These are phyloP conservation scores for Nitzschia sp. DNA, from an alignment of 108 stramenopile genomes.

Conservation along the genomic window DNA sequence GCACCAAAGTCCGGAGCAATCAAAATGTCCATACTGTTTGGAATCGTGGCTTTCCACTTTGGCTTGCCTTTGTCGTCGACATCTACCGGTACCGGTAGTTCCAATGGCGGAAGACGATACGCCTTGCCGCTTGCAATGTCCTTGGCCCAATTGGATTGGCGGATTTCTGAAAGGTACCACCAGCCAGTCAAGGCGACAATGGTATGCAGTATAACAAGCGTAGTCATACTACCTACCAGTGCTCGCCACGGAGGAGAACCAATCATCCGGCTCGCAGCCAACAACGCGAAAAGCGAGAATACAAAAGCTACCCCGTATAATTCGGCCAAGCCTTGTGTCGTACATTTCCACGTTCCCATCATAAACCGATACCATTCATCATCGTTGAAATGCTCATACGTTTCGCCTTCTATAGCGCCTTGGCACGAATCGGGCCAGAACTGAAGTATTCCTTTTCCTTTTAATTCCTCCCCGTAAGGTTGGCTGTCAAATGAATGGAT, in stretches of 20 bases:
- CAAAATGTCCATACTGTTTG: constrained; percentile 39
- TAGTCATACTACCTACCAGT: too few relatives aligned
- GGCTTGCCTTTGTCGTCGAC: not conserved
- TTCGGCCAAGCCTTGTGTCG: constrained; percentile 17
- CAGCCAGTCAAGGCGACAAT: constrained; percentile 12
- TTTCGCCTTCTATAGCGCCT: constrained; percentile 10
- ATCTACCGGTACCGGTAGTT: not conserved
- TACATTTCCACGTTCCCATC: constrained; percentile 18
- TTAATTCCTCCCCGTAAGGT: constrained; percentile 20
- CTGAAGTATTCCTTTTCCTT: constrained; percentile 33
- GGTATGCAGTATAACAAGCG: too few relatives aligned
- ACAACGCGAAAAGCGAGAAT: too few relatives aligned
- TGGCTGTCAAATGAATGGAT: not conserved
- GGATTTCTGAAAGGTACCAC: constrained; percentile 16
- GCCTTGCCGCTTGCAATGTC: constrained; percentile 32
- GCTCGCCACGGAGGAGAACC: too few relatives aligned
- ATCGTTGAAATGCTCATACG: constrained; percentile 11
- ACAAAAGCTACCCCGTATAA: too few relatives aligned
- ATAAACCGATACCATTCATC: constrained; percentile 33
- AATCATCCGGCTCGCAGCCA: too few relatives aligned
- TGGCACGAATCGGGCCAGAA: constrained; percentile 44
- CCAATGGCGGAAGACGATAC: constrained; percentile 23
- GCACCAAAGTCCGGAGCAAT: constrained; percentile 26
- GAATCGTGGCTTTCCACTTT: constrained; percentile 22
- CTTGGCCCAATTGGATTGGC: constrained; percentile 43